Base-by-base conservation (phyloP, 306 rosid genomes). In the Nissolia schottii region DNA sequence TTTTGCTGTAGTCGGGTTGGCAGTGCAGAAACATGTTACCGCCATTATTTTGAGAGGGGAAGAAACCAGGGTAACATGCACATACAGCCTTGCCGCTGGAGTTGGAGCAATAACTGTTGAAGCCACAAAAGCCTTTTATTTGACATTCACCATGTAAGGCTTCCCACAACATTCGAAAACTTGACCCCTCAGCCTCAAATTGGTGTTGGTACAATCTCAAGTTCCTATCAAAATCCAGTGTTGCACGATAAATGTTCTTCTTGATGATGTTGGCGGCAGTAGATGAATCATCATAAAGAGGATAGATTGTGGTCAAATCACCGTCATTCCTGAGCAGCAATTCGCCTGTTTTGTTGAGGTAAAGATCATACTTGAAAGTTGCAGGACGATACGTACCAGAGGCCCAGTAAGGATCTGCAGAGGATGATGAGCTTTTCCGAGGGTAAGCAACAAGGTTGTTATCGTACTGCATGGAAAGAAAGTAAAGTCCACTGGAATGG, bases 101-200 rank as follows among this genome's bases (percentile, higher is more conserved):
- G 22, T 24, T 29, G 23, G 64, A 49, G 70, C 83, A 83, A 7
- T 79, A 83, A 50, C 81, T 78, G 76, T 82, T 79, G 3, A 79
- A 58, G 7, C 86, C 86, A 65, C 83, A 79, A 12, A 62, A 3
- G 6, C 83, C 81, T 2, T 58, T 75, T n/a, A 82, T 32, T 16
- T 24, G 46, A 65, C 86, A 79, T 50, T 6, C 31, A 45, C 25
- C 54, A 41, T 16, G 5, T 1, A 27, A 0, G 35, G 86, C 37
- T 2, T 16, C 13, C 86, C 81, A 70, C 68, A 70, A 0, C 1
- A 2, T 20, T 22, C 20, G 16, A n/a, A 62, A 29, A 16, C 64
- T 18, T 7, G 35, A 31, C 0, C 46, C 49, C 27, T 45, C 22
- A n/a, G 9, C 40, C 32, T 49, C 76, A 49, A 64, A 37, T 55